Evolutionary conservation across 2,329 filamentous ascomycete genomes (phyloP), one percentile per base, ranked within the genome.

Genomic region (Incumbomyces lentus): DNA sequence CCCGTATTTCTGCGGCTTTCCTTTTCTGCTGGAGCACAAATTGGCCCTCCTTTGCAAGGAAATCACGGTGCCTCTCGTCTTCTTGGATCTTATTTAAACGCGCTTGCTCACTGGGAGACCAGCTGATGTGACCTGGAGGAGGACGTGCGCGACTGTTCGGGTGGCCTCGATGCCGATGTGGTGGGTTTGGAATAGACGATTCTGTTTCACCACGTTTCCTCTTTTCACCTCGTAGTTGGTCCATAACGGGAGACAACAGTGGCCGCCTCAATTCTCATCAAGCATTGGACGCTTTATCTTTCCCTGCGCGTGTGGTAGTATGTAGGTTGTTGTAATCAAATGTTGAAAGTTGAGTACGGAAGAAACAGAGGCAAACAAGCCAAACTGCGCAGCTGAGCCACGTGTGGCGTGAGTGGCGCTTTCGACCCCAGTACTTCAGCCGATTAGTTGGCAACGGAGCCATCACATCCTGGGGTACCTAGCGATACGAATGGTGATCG

Each of bases 21-120:
- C 96, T 98, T 39, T 90, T 84, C 68, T 98, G 92, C 66, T 88
- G 89, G 60, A 98, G 71, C 47, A 96, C 92, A 60, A 98, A 98
- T 54, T 84, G 82, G 69, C 98, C 92, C 65, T 98, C 92, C 58
- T 94, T 86, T 44, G 90, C 86, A 16, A 96, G 86, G 74, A 92
- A 98, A 60, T 83, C 76, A 19, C 81, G 74, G 54, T 81, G 84
- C 60, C 87, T 82, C 60, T 89, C 82, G 58, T 88, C 84, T 61
- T 87, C 78, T 48, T 82, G 83, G 51, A 86, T 67, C 58, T 71
- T 66, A 48, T 73, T 73, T 42, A 70, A 58, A 4, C 65, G 66
- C 41, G 68, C 62, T 53, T 72, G 69, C 30, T 72, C 69, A 50
- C 62, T 68, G 58, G 53, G 47, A 6, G 55, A 53, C 53, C 55